Conservation (phyloP, 495 filamentous ascomycete species). For the Lasiosphaeria ovina region DNA sequence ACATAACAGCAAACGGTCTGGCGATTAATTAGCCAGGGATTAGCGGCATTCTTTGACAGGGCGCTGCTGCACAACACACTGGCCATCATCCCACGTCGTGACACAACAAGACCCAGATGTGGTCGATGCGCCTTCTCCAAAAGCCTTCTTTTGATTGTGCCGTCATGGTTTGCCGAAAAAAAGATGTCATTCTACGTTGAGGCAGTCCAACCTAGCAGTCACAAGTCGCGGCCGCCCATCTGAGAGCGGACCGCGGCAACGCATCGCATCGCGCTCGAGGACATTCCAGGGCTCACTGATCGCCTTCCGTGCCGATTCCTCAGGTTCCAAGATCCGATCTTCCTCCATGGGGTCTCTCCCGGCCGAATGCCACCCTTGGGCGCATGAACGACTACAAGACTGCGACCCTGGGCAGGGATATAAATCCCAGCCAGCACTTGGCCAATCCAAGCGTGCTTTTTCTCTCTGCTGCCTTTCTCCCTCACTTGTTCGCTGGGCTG, state of each 20-base stretch:
- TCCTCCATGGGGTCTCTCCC: constrained; percentile 30
- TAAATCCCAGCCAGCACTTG: constrained; percentile 7
- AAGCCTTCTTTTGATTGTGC: background rate
- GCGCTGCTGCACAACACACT: constrained; percentile 15
- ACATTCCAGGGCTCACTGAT: constrained; percentile 34
- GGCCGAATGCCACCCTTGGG: constrained; percentile 36
- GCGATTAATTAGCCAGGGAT: constrained; percentile 28
- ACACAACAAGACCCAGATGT: constrained; percentile 4
- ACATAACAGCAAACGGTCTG: constrained; percentile 14
- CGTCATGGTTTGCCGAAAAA: constrained; percentile 5
- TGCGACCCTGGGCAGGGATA: constrained; percentile 28
- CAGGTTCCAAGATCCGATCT: constrained; percentile 35
- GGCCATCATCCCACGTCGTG: constrained; percentile 16
- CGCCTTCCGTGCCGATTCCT: constrained; percentile 32
- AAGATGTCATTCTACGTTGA: constrained; percentile 11
- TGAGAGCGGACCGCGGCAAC: constrained; percentile 11
- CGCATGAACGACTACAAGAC: constrained; percentile 25
- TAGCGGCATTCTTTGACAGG: constrained; percentile 22
- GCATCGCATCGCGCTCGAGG: constrained; percentile 2
- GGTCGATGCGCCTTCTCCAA: background rate
- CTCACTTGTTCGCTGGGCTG: constrained; percentile 10
- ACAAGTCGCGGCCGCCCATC: background rate
- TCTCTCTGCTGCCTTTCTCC: background rate
- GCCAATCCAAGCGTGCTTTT: background rate
- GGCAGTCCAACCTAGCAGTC: constrained; percentile 15